A percentile compares a stretch with the other conserved stretches of the same genome.
phyloP scores from a whole-genome alignment of 495 filamentous ascomycete species.

The Friedmanniomyces endolithicus region DNA sequence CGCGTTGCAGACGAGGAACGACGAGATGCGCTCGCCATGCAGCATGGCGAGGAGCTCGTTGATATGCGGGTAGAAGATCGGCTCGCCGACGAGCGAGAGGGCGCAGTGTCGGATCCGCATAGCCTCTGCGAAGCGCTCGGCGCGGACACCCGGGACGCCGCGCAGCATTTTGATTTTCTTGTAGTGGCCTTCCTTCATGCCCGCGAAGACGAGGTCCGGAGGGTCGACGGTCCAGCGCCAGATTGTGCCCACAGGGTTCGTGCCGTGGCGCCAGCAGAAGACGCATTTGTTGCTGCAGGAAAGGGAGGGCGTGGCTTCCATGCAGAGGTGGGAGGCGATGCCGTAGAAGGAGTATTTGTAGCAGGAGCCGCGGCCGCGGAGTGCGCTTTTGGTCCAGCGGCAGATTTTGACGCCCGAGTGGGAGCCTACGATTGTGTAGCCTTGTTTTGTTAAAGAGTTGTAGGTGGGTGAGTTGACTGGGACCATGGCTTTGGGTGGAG shows the following conservation, averaged over 20 bases:
- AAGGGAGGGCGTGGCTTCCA: slow-evolving; percentile 91
- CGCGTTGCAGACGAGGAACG: slow-evolving; percentile 95
- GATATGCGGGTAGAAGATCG: slow-evolving; percentile 96
- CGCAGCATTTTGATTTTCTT: slow-evolving; percentile 95
- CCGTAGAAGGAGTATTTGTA: slow-evolving; percentile 97
- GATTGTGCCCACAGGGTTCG: slow-evolving; percentile 88
- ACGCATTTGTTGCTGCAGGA: slow-evolving; percentile 97
- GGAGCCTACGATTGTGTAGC: slow-evolving; percentile 86
- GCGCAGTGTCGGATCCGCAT: slow-evolving; percentile 91
- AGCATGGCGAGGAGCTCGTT: slow-evolving; percentile 76
- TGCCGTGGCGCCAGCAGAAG: slow-evolving; percentile 97
- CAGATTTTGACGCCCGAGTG: slow-evolving; percentile 97
- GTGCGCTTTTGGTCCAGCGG: slow-evolving; percentile 93
- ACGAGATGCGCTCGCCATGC: slow-evolving; percentile 76
- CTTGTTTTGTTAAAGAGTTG: slow-evolving; percentile 81
- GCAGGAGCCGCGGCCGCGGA: slow-evolving; percentile 89
- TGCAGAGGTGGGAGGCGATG: slow-evolving; percentile 88
- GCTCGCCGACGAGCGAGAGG: slow-evolving; percentile 80
- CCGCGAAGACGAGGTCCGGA: slow-evolving; percentile 74
- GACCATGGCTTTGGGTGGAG: slow-evolving; percentile 69
- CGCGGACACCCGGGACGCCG: slow-evolving; percentile 80
- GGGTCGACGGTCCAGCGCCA: slow-evolving; percentile 95
- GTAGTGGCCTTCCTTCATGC: slow-evolving; percentile 84
- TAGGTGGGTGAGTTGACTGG: slow-evolving; percentile 80
- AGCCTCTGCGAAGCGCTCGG: slow-evolving; percentile 82